phyloP scores from a whole-genome alignment of 1,284 basidiomycete genomes.

The Agroathelia rolfsii region DNA sequence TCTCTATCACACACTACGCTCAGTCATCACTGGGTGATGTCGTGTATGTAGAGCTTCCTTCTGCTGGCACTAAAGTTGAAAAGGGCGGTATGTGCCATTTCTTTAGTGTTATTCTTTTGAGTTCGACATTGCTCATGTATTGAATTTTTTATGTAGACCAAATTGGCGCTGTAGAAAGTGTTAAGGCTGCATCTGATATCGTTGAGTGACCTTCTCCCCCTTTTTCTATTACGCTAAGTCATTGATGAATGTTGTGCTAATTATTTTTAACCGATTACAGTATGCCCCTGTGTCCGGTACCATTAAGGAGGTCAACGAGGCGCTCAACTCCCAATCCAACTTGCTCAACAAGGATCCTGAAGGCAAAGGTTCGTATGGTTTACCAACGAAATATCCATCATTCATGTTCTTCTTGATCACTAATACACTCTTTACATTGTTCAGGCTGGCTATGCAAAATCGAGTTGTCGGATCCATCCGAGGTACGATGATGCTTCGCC shows the following conservation, averaged over 20 bases:
- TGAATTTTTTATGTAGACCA: constrained; percentile 44
- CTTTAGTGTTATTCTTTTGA: constrained; percentile 6
- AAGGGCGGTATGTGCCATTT: constrained; percentile 61
- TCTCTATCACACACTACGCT: constrained; percentile 92
- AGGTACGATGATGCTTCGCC: constrained; percentile 40
- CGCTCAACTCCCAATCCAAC: constrained; percentile 60
- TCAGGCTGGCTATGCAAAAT: constrained; percentile 96
- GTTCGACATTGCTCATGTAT: constrained; percentile 6
- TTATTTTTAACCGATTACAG: constrained; percentile 25
- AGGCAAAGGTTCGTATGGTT: constrained; percentile 70
- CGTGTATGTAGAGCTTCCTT: constrained; percentile 92
- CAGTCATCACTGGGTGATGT: constrained; percentile 92
- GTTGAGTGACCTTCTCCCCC: constrained; percentile 36
- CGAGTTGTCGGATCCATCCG: constrained; percentile 66
- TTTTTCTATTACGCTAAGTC: too few species aligned
- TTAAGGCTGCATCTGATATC: constrained; percentile 96
- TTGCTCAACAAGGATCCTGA: constrained; percentile 89
- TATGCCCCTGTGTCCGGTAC: constrained; percentile 90
- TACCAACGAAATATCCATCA: too few species aligned
- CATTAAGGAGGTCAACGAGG: constrained; percentile 74
- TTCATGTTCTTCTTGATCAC: constrained; percentile 1
- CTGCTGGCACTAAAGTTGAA: constrained; percentile 54
- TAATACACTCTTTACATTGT: constrained; percentile 1
- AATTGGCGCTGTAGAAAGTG: constrained; percentile 95
- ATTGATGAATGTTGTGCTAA: too few species aligned